Evolutionary conservation across 163 green algal species (phyloP).

Genomic region (Scenedesmus sp.): DNA sequence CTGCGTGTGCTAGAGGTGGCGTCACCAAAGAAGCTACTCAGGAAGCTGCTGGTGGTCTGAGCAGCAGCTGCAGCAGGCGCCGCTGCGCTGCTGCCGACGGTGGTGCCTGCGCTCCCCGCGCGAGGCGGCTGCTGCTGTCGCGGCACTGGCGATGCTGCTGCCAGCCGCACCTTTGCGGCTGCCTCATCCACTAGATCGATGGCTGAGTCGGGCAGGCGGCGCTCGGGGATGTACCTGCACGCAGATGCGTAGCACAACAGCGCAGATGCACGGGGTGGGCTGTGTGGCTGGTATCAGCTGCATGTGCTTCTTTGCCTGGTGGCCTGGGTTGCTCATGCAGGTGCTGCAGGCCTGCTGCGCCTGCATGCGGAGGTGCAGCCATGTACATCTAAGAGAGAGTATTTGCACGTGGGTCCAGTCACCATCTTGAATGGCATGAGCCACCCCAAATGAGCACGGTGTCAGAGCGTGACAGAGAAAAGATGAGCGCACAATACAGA

Average conservation of each 20-base stretch:
- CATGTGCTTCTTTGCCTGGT: not conserved
- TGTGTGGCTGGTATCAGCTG: not conserved
- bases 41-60: not conserved
- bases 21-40: not conserved
- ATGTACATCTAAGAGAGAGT: no score
- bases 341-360: not conserved
- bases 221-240: conserved; percentile 67
- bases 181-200: conserved; percentile 80
- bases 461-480: no score
- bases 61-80: not conserved
- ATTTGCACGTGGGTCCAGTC: no score
- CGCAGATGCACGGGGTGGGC: not conserved
- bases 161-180: conserved; percentile 58
- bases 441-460: no score
- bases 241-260: no score
- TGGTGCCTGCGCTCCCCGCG: not conserved
- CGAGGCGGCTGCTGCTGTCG: conserved; percentile 10
- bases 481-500: no score
- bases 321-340: not conserved
- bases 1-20: not conserved
- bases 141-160: conserved; percentile 17
- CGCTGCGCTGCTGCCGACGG: not conserved
- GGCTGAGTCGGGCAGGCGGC: conserved; percentile 73
- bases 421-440: no score
- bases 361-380: no score